Evolutionary conservation across 257 asterid genomes (phyloP).

Genomic region (Jaltomata sinuosa): DNA sequence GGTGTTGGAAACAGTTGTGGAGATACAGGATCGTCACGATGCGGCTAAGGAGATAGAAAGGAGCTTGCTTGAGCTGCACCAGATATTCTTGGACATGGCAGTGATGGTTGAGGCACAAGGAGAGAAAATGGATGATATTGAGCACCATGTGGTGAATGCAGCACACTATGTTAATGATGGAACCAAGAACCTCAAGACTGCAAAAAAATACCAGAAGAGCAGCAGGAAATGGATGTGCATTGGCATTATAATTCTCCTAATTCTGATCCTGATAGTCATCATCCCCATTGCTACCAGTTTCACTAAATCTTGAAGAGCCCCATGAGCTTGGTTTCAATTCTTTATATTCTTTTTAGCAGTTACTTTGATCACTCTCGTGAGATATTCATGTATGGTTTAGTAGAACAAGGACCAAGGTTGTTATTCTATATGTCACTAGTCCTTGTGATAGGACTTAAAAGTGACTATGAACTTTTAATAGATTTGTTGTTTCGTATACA

Average conservation of each 20-base stretch:
- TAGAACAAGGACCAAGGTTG: neutral
- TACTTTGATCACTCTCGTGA: neutral
- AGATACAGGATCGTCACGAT: slow-evolving; percentile 70
- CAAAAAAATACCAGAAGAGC: slow-evolving; percentile 64
- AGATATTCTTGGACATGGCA: slow-evolving; percentile 85
- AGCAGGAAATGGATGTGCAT: slow-evolving; percentile 71
- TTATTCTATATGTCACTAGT: neutral
- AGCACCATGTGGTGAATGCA: slow-evolving; percentile 75
- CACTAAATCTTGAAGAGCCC: slow-evolving; percentile 33
- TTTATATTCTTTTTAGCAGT: neutral
- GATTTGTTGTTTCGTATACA: neutral
- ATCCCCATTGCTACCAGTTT: slow-evolving; percentile 73
- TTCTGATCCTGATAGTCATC: slow-evolving; percentile 45
- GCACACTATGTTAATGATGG: slow-evolving; percentile 62
- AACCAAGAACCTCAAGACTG: slow-evolving; percentile 60
- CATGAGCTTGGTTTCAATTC: neutral
- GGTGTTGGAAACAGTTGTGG: slow-evolving; percentile 79
- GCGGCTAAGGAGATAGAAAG: slow-evolving; percentile 82
- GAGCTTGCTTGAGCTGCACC: slow-evolving; percentile 90
- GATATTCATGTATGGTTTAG: neutral
- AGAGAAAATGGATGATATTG: slow-evolving; percentile 84
- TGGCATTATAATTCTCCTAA: slow-evolving; percentile 53
- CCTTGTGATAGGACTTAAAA: neutral
- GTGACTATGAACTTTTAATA: neutral
- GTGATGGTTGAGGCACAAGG: slow-evolving; percentile 97